These are phyloP conservation scores for Aphanocladium album DNA, from an alignment of 2,329 filamentous ascomycete genomes.

Conservation along the genomic window DNA sequence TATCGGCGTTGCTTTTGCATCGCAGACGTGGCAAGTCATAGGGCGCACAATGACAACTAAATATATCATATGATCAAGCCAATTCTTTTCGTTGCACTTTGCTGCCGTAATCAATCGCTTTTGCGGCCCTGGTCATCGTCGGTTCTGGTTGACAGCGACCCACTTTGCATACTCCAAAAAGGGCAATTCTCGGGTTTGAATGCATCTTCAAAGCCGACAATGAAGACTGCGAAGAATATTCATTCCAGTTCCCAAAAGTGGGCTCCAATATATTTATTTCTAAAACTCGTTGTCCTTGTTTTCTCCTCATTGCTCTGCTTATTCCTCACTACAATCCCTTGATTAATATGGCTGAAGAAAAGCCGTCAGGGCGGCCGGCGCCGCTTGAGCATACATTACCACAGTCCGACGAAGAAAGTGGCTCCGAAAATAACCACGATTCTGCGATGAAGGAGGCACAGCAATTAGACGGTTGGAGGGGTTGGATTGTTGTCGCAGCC, in stretches of 20 bases:
- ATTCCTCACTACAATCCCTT: too few species aligned
- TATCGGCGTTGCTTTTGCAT: not conserved
- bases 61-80: not conserved
- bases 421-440: not conserved
- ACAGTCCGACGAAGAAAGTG: constrained; percentile 8
- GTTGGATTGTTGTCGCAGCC: constrained; percentile 24
- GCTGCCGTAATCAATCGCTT: not conserved
- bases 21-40: not conserved
- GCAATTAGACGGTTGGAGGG: constrained; percentile 16
- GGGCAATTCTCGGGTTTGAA: constrained; percentile 11
- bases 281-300: not conserved
- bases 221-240: not conserved
- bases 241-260: not conserved
- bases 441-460: not conserved
- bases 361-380: not conserved
- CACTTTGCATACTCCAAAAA: not conserved
- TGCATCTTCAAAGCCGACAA: not conserved
- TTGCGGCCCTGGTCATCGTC: not conserved
- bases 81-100: not conserved
- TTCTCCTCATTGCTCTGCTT: not conserved
- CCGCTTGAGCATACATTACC: not conserved
- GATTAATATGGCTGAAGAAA: not conserved
- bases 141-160: not conserved
- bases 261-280: not conserved
- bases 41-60: not conserved